Evolutionary conservation across 1,284 basidiomycete species (phyloP), one percentile per base, ranked within the genome.

Genomic region (Ustilago shanxiensis): DNA sequence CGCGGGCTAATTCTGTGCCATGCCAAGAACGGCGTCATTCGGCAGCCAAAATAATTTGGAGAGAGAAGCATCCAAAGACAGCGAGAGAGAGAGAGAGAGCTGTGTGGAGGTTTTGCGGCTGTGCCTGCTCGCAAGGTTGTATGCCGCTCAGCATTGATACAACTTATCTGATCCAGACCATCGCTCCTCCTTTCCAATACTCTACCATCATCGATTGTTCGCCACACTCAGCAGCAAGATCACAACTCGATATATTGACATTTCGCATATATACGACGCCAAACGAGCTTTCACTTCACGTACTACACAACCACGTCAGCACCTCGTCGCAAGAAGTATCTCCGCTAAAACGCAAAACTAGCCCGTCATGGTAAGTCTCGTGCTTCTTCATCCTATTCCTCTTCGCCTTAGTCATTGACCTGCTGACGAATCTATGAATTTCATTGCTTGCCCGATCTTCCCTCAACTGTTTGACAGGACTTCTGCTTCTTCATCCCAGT

Each of bases 401-500:
- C 29, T 14, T 4, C 20, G 9, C 39, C 39, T 10, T 4, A 41
- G 39, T 20, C 18, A 10, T 14, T 14, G 20, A 5, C 10, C 14
- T 37, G 39, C 33, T 37, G 37, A 44, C 22, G n/a, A n/a, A n/a
- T n/a, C n/a, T n/a, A n/a, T n/a, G n/a, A n/a, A n/a, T n/a, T n/a
- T n/a, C n/a, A n/a, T n/a, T n/a, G n/a, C n/a, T n/a, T n/a, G n/a
- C n/a, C n/a, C n/a, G n/a, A n/a, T n/a, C n/a, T n/a, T n/a, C n/a
- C n/a, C n/a, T n/a, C n/a, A n/a, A n/a, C n/a, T n/a, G n/a, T n/a
- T n/a, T n/a, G 7, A 13, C 35, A 79, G 79, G 80, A 82, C 63
- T 80, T 82, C 45, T 82, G 66, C 63, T 83, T 81, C 67, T 81
- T 66, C 73, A 69, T 84, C 51, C 83, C 83, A 10, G 49, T 84